Evolutionary conservation across 352 stramenopile genomes (phyloP).

Genomic region (Globisporangium uncinulatum): DNA sequence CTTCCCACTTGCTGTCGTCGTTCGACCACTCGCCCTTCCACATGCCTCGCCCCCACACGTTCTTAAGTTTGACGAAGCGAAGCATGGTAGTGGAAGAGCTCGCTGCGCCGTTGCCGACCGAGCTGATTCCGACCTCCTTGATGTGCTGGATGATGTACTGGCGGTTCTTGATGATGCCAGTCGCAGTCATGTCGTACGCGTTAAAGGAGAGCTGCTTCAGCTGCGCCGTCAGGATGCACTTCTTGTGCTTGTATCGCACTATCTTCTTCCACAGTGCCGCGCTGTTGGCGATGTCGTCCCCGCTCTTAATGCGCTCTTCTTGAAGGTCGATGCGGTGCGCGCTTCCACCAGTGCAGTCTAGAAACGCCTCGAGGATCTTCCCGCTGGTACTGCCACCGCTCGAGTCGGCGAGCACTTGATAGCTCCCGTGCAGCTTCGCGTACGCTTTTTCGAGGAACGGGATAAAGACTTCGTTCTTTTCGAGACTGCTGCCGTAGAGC

Average conservation of each 20-base stretch:
- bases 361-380: slow-evolving; percentile 75
- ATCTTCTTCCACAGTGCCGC: slow-evolving; percentile 61
- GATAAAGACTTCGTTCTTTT: slow-evolving; percentile 87
- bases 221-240: slow-evolving; percentile 62
- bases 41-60: slow-evolving; percentile 69
- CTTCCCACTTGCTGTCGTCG: slow-evolving; percentile 82
- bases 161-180: slow-evolving; percentile 71
- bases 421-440: slow-evolving; percentile 84
- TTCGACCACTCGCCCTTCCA: slow-evolving; percentile 83
- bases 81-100: slow-evolving; percentile 16
- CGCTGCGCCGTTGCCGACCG: slow-evolving; percentile 1
- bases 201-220: slow-evolving; percentile 71
- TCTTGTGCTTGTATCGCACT: slow-evolving; percentile 45
- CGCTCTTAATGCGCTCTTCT: slow-evolving; percentile 21
- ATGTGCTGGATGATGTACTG: slow-evolving; percentile 71
- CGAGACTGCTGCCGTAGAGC: slow-evolving; percentile 66
- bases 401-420: slow-evolving; percentile 44
- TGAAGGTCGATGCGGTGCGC: slow-evolving; percentile 70
- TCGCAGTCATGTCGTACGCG: slow-evolving; percentile 40
- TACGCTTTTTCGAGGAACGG: slow-evolving; percentile 87
- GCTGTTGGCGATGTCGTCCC: slow-evolving; percentile 12
- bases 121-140: slow-evolving; percentile 41
- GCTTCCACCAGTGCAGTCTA: slow-evolving; percentile 86
- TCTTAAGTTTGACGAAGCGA: slow-evolving; percentile 78
- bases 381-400: slow-evolving; percentile 37